These are phyloP conservation scores for Bruguiera hainesii DNA, from an alignment of 441 rosid genomes.

Conservation along the genomic window DNA sequence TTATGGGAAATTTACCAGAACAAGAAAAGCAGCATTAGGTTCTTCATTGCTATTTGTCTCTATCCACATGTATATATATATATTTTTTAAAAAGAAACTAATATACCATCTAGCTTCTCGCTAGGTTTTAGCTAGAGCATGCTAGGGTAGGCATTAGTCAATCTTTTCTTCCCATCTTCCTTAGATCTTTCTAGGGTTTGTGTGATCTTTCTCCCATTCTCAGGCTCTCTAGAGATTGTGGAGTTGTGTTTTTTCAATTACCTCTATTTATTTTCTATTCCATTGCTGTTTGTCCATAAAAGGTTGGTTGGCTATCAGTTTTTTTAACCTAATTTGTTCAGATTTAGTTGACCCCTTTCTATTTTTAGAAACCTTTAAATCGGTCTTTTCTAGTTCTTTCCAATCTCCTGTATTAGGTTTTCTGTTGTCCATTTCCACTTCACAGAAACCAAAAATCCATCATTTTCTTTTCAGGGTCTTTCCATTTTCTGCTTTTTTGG, in stretches of 20 bases:
- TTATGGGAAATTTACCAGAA: conserved; percentile 48
- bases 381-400: not conserved
- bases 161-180: too few relatives aligned
- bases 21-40: conserved; percentile 49
- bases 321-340: conserved; percentile 27
- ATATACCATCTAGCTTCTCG: not conserved
- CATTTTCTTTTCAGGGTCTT: not conserved
- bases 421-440: not conserved
- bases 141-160: too few relatives aligned
- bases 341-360: conserved; percentile 21
- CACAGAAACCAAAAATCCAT: not conserved
- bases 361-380: conserved; percentile 26
- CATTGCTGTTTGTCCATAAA: not conserved
- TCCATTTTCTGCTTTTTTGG: conserved; percentile 4
- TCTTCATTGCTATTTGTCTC: conserved; percentile 25
- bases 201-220: not conserved
- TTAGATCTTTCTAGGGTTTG: conserved; percentile 43
- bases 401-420: not conserved
- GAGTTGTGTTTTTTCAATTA: not conserved
- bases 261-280: not conserved
- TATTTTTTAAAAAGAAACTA: conserved; percentile 10
- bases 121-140: not conserved
- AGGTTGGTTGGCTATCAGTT: conserved; percentile 17
- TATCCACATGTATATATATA: conserved; percentile 21
- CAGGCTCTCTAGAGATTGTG: not conserved